Conservation (phyloP, 805 yeast genomes). For the Tetrapisispora iriomotensis region DNA sequence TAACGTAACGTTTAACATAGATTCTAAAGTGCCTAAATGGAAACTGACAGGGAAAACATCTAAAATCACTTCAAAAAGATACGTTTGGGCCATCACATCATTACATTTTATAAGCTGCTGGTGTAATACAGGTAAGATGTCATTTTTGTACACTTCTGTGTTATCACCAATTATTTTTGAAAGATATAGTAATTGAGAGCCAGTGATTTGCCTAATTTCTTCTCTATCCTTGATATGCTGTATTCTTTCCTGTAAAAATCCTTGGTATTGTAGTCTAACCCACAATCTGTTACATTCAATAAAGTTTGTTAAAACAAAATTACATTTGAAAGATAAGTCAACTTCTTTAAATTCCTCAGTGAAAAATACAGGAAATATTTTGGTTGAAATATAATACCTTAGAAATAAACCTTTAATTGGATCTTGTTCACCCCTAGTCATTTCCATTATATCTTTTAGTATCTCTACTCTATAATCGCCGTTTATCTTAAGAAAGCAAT, state of each 20-base stretch:
- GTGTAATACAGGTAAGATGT: slow-evolving; percentile 65
- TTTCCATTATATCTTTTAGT: slow-evolving; percentile 92
- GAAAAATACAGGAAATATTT: slow-evolving; percentile 37
- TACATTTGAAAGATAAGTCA: slow-evolving; percentile 32
- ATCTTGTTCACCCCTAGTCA: slow-evolving; percentile 95
- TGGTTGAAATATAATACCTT: slow-evolving; percentile 81
- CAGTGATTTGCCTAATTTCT: slow-evolving; percentile 82
- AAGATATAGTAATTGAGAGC: slow-evolving; percentile 77
- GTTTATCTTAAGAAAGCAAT: slow-evolving; percentile 68
- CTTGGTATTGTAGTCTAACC: slow-evolving; percentile 88
- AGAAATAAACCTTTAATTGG: slow-evolving; percentile 88
- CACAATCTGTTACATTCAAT: slow-evolving; percentile 81
- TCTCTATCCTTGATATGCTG: slow-evolving; percentile 69
- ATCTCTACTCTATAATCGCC: slow-evolving; percentile 79
- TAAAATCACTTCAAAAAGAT: slow-evolving; percentile 75
- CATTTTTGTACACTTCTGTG: slow-evolving; percentile 32
- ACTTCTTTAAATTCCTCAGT: slow-evolving; percentile 6
- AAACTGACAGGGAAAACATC: slow-evolving; percentile 92
- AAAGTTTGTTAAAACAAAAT: slow-evolving; percentile 74
- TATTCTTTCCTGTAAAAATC: slow-evolving; percentile 72
- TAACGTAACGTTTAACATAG: slow-evolving; percentile 53
- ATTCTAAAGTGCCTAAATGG: slow-evolving; percentile 64
- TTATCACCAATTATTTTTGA: slow-evolving; percentile 74
- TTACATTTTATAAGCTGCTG: slow-evolving; percentile 89
- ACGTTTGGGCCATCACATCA: slow-evolving; percentile 85